Evolutionary conservation across 1,139 yeast species (phyloP).

Genomic region (Yamadazyma sp.): DNA sequence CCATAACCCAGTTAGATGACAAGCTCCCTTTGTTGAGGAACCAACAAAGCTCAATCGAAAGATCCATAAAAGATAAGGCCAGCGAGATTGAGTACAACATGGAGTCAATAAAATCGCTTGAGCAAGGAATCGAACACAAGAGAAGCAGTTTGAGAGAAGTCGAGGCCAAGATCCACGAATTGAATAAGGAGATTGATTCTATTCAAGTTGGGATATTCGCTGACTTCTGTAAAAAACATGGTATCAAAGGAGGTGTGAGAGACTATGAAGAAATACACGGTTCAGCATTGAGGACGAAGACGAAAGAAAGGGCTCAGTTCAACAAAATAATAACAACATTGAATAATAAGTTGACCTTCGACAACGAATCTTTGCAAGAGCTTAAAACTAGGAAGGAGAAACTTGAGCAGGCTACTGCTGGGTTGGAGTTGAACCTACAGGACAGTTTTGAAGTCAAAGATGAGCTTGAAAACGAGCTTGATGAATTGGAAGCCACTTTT

Average conservation of each 20-base stretch:
- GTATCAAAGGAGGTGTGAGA: conserved; percentile 51
- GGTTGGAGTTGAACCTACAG: conserved; percentile 33
- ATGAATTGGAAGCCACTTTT: conserved; percentile 49
- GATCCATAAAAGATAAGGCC: conserved; percentile 53
- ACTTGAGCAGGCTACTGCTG: conserved; percentile 31
- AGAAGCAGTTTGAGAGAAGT: conserved; percentile 27
- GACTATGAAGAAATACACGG: conserved; percentile 75
- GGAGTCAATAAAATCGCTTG: conserved; percentile 20
- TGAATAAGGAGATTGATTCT: conserved; percentile 28
- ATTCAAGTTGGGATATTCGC: conserved; percentile 49
- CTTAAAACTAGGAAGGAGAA: conserved; percentile 44
- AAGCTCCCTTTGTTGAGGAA: conserved; percentile 53
- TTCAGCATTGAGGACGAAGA: conserved; percentile 54
- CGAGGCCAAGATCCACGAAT: conserved; percentile 25
- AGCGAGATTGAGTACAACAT: conserved; percentile 57
- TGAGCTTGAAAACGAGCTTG: conserved; percentile 38
- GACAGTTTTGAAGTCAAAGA: conserved; percentile 30
- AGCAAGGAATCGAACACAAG: conserved; percentile 20
- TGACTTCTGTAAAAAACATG: conserved; percentile 54
- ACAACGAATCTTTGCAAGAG: conserved; percentile 54
- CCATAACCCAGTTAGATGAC: conserved; percentile 55
- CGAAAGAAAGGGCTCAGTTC: conserved; percentile 64
- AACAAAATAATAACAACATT: conserved; percentile 62
- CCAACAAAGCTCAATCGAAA: conserved; percentile 47
- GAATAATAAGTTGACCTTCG: conserved; percentile 64